phyloP scores from a whole-genome alignment of 805 yeast genomes.

The Pichia nanzhaoensis region DNA sequence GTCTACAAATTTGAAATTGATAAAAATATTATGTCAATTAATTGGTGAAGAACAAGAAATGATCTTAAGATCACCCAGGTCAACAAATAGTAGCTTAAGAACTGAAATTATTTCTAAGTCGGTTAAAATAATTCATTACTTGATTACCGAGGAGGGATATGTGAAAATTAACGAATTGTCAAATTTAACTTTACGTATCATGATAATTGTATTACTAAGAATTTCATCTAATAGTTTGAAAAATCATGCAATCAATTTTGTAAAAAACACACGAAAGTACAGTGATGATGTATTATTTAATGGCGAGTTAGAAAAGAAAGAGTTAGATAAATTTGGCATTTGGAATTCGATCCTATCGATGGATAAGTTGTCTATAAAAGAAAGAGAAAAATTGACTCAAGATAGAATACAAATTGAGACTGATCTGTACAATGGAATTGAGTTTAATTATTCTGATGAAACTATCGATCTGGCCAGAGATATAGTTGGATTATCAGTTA shows the following conservation, averaged over 20 bases:
- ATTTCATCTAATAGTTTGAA: conserved; percentile 29
- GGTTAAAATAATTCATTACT: conserved; percentile 33
- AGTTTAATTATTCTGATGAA: conserved; percentile 53
- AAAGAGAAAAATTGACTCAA: conserved; percentile 28
- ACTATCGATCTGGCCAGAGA: conserved; percentile 66
- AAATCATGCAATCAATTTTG: conserved; percentile 20
- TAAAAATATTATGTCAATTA: conserved; percentile 16
- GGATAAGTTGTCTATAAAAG: conserved; percentile 11
- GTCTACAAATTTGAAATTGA: conserved; percentile 3
- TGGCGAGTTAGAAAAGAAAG: conserved; percentile 22
- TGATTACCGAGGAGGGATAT: conserved; percentile 24
- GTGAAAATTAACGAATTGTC: conserved; percentile 22
- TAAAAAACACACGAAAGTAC: conserved; percentile 18
- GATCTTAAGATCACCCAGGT: conserved; percentile 39
- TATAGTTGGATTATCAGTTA: conserved; percentile 57
- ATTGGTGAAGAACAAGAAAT: conserved; percentile 44
- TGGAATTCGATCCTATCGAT: conserved; percentile 14
- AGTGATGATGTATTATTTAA: conserved; percentile 21
- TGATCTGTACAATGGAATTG: conserved; percentile 48
- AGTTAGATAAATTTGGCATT: conserved; percentile 31
- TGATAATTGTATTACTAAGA: conserved; percentile 27
- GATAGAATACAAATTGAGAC: conserved; percentile 20
- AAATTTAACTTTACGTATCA: conserved; percentile 24
- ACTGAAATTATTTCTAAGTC: conserved; percentile 35
- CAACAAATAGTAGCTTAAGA: conserved; percentile 32